Base-by-base conservation (phyloP, 2,329 filamentous ascomycete species). In the Monosporascus sp. region DNA sequence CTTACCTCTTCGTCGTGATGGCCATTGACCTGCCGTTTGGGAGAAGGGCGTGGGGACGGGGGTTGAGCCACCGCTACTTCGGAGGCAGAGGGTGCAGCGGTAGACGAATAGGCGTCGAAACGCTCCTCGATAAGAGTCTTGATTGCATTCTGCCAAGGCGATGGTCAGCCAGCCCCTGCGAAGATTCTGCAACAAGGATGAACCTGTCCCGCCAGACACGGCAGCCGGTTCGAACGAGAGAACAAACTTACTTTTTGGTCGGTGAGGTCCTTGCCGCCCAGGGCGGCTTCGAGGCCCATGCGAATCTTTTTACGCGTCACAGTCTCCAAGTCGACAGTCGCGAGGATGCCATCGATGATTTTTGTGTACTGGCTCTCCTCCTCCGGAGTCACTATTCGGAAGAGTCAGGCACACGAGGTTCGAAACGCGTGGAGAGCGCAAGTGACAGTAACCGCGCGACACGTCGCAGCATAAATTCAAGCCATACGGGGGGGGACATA, bases 111-210 rank as follows among this genome's bases (percentile, higher is more conserved):
- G 53, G 85, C 80, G 64, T 91, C 88, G 68, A 91, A 91, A 18
- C 88, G 84, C 60, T 82, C 78, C 72, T 87, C 85, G 52, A 91
- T 90, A 48, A 91, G 76, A 50, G 75, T 75, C 67, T 89, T 89
- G 70, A 90, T 86, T 15, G 83, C 82, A 66, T 79, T 75, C 87
- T 90, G 57, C 39, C 7, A 36, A 25, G 41, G 11, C 15, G 31
- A 24, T 9, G 35, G 46, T 39, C 41, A 56, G 55, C 15, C 54
- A 43, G 39, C 35, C 44, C n/a, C 11, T 22, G 51, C 25, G 18
- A 38, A 27, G 7, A 31, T 22, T 14, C 20, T 35, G 50, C n/a
- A n/a, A 24, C 22, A 35, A 36, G 7, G 36, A 27, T 39, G 46
- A 51, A 24, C 22, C 22, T 8, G 9, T 22, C 9, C 14, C 31